Conservation (phyloP, 371 early-diverging fungal species). For the Syncephalastrum monosporum region DNA sequence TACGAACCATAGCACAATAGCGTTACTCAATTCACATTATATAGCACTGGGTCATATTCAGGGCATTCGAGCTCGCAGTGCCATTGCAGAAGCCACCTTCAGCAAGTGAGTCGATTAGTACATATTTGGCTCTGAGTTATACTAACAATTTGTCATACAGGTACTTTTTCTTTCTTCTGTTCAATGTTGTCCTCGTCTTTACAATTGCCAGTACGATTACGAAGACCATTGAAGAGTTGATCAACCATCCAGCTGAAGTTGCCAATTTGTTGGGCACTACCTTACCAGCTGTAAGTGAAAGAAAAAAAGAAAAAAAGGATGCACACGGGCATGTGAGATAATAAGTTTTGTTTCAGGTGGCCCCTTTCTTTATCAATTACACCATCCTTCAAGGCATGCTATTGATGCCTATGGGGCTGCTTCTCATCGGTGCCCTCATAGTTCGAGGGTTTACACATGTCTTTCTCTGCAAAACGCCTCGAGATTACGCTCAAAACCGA, state of each 20-base stretch:
- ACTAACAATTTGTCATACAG: slow-evolving; percentile 25
- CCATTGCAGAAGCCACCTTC: slow-evolving; percentile 43
- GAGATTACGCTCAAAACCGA: slow-evolving; percentile 64
- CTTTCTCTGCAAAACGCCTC: slow-evolving; percentile 65
- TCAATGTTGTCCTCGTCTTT: slow-evolving; percentile 86
- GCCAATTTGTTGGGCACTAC: slow-evolving; percentile 59
- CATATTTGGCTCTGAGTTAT: background rate
- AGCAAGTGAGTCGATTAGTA: slow-evolving; percentile 34
- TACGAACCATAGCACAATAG: too few species aligned
- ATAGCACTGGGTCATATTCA: slow-evolving; percentile 41
- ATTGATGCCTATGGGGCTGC: slow-evolving; percentile 66
- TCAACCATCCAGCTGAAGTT: slow-evolving; percentile 54
- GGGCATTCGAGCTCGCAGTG: slow-evolving; percentile 43
- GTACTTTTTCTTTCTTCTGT: slow-evolving; percentile 86
- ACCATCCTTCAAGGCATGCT: slow-evolving; percentile 65
- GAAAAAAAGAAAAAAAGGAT: background rate
- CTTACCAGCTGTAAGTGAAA: slow-evolving; percentile 46
- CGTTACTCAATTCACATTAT: background rate
- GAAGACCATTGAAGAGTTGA: slow-evolving; percentile 42
- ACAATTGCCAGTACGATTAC: slow-evolving; percentile 74
- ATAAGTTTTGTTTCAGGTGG: slow-evolving; percentile 35
- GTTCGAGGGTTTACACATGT: slow-evolving; percentile 41
- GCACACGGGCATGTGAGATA: background rate
- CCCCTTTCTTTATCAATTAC: slow-evolving; percentile 83
- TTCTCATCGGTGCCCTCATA: slow-evolving; percentile 55